Percentiles rank a stretch among this genome's conserved stretches.
These are phyloP conservation scores for Metschnikowia continentalis DNA, from an alignment of 805 yeast species.

Conservation along the genomic window DNA sequence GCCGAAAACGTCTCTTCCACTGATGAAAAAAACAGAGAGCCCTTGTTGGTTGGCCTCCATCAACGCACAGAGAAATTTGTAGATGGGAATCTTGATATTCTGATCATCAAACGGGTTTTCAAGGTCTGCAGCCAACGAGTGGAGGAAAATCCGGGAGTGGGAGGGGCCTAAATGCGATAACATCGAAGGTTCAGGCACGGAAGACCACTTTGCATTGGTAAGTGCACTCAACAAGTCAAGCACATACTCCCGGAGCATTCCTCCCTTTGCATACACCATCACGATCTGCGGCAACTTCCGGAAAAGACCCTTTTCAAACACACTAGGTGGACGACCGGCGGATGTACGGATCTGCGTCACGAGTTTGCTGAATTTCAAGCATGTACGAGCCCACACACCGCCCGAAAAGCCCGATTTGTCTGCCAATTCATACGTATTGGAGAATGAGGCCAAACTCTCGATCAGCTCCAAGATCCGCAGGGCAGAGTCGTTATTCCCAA, in stretches of 20 bases:
- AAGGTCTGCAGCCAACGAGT: conserved; percentile 58
- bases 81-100: conserved; percentile 50
- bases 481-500: conserved; percentile 44
- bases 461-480: conserved; percentile 51
- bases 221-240: conserved; percentile 55
- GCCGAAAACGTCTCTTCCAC: conserved; percentile 51
- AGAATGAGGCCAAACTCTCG: conserved; percentile 39
- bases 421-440: conserved; percentile 33
- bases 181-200: conserved; percentile 66
- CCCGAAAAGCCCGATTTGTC: conserved; percentile 47
- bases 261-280: conserved; percentile 49
- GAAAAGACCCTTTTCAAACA: conserved; percentile 61
- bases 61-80: conserved; percentile 62
- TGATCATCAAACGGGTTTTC: conserved; percentile 52
- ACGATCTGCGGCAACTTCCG: conserved; percentile 53
- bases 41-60: conserved; percentile 76
- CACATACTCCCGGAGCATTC: conserved; percentile 46
- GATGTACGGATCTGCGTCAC: conserved; percentile 55
- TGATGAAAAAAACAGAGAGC: conserved; percentile 62
- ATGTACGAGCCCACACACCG: conserved; percentile 45
- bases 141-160: conserved; percentile 55
- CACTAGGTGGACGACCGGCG: conserved; percentile 48
- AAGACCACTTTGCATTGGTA: conserved; percentile 50
- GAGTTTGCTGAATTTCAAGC: conserved; percentile 53
- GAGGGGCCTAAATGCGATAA: conserved; percentile 75